Percentiles rank a stretch among this genome's conserved stretches.
These are phyloP conservation scores for Lactifluus rugatus DNA, from an alignment of 768 basidiomycete species.

Conservation along the genomic window DNA sequence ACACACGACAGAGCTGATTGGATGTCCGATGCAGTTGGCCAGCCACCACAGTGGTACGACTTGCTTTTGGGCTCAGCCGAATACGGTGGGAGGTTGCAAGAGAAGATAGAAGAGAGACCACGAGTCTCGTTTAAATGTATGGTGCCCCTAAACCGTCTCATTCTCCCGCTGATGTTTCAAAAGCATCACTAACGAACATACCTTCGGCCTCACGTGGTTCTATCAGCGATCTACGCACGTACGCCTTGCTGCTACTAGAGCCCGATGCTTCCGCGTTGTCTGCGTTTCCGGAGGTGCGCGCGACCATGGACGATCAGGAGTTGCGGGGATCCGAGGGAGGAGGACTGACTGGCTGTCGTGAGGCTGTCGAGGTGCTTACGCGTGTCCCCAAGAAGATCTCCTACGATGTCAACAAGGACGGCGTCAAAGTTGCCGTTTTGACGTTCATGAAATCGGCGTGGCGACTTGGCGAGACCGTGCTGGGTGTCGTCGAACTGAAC, in stretches of 20 bases:
- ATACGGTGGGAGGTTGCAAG: conserved; percentile 9
- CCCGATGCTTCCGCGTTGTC: conserved; percentile 7
- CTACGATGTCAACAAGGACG: conserved; percentile 93
- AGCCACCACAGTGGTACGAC: conserved; percentile 10
- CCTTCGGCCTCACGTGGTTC: conserved; percentile 5
- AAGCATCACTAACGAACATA: background rate
- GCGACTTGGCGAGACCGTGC: conserved; percentile 84
- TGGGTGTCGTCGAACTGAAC: conserved; percentile 85
- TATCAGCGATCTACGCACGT: conserved; percentile 12
- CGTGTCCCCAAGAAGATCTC: conserved; percentile 87
- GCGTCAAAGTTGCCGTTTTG: conserved; percentile 77
- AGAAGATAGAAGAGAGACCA: conserved; percentile 11
- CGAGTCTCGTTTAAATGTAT: conserved; percentile 10
- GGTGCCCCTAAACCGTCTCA: background rate
- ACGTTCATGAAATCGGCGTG: conserved; percentile 90
- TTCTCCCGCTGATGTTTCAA: background rate
- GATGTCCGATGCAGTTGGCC: conserved; percentile 1
- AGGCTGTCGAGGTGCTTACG: conserved; percentile 87
- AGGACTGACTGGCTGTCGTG: conserved; percentile 61
- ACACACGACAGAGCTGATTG: background rate
- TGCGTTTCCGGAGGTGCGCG: background rate
- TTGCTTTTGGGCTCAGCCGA: conserved; percentile 9
- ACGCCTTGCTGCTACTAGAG: conserved; percentile 14
- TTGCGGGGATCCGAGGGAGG: conserved; percentile 28
- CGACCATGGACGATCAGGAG: conserved; percentile 19